Evolutionary conservation across 1,284 basidiomycete genomes (phyloP).

Genomic region (Microbotryum scabiosae): DNA sequence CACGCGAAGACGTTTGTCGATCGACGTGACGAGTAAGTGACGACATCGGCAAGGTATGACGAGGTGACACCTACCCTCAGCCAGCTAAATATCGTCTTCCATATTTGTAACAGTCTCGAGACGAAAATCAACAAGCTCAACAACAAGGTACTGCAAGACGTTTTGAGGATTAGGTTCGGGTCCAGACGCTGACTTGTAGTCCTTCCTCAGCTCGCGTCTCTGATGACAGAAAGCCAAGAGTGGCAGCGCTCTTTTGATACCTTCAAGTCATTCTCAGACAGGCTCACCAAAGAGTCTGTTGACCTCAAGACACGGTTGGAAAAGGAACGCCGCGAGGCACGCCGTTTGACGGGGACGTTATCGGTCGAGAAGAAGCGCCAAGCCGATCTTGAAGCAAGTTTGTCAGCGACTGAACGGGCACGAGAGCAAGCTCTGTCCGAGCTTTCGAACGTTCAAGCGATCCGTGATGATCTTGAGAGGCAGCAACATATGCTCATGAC

Average conservation of each 20-base stretch:
- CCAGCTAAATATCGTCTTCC: no score
- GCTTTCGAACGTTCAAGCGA: conserved; percentile 24
- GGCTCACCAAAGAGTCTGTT: conserved; percentile 23
- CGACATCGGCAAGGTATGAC: no score
- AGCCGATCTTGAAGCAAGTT: not conserved
- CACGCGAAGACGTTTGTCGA: conserved; percentile 1
- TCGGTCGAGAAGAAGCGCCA: conserved; percentile 5
- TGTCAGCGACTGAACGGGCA: conserved; percentile 20
- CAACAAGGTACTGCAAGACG: not conserved
- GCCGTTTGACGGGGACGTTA: conserved; percentile 18
- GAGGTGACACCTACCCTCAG: no score
- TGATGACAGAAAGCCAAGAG: conserved; percentile 14
- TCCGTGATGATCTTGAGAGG: conserved; percentile 25
- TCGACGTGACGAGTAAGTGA: no score
- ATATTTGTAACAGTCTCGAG: conserved; percentile 4
- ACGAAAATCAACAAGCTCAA: conserved; percentile 3
- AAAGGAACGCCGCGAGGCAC: conserved; percentile 28
- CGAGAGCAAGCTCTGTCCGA: conserved; percentile 15
- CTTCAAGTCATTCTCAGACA: conserved; percentile 27
- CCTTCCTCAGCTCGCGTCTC: not conserved
- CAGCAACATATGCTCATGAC: conserved; percentile 22
- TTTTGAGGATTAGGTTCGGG: no score
- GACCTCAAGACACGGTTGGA: conserved; percentile 31
- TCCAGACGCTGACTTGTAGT: no score
- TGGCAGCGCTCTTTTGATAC: conserved; percentile 14